Evolutionary conservation across 495 filamentous ascomycete genomes (phyloP).

Genomic region (Filosporella fistucella): DNA sequence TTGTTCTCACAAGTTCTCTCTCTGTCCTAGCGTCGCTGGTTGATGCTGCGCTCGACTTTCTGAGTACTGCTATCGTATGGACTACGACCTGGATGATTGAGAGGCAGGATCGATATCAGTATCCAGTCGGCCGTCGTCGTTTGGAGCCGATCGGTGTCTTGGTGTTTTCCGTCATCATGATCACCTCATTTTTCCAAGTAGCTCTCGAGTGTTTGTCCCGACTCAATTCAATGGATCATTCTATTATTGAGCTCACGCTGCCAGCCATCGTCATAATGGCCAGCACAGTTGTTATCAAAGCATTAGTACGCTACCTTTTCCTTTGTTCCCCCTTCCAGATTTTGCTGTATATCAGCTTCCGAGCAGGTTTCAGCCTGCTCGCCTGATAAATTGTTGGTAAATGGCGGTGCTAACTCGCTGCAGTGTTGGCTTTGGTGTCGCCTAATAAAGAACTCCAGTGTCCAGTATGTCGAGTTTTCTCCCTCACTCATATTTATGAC

Average conservation of each 20-base stretch:
- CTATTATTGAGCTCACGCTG: slow-evolving; percentile 65
- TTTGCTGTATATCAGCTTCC: too few species aligned
- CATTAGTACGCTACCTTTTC: too few species aligned
- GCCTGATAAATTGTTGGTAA: too few species aligned
- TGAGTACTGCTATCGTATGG: slow-evolving; percentile 85
- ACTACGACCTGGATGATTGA: slow-evolving; percentile 72
- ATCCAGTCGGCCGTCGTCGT: slow-evolving; percentile 73
- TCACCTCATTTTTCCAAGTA: slow-evolving; percentile 85
- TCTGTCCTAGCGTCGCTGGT: slow-evolving; percentile 87
- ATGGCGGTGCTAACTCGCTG: too few species aligned
- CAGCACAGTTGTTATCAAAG: slow-evolving; percentile 76
- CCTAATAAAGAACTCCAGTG: slow-evolving; percentile 79
- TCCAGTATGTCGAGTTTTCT: too few species aligned
- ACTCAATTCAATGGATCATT: slow-evolving; percentile 58
- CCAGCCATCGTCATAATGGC: slow-evolving; percentile 79
- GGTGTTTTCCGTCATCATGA: slow-evolving; percentile 79
- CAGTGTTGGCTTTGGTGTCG: slow-evolving; percentile 94
- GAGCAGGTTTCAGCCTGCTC: too few species aligned
- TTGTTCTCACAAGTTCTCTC: slow-evolving; percentile 73
- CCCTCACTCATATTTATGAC: too few species aligned
- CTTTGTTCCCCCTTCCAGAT: too few species aligned
- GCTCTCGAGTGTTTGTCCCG: slow-evolving; percentile 65
- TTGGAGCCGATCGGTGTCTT: slow-evolving; percentile 78
- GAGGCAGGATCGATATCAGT: slow-evolving; percentile 71
- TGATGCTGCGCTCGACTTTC: slow-evolving; percentile 82